phyloP scores from a whole-genome alignment of 495 filamentous ascomycete genomes.

The Xylaria cubensis region DNA sequence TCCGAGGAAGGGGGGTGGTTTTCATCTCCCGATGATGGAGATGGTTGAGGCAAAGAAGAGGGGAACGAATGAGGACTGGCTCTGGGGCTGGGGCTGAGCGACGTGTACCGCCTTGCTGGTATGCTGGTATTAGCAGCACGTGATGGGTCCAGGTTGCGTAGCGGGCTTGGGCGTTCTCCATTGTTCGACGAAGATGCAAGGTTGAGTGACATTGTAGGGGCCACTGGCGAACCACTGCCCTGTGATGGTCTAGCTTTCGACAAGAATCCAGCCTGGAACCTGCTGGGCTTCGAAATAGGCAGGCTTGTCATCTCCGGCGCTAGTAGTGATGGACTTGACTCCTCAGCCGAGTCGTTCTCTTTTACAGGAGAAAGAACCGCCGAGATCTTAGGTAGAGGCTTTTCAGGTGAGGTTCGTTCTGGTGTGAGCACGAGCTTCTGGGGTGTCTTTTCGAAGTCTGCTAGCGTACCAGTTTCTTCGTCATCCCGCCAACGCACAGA shows the following conservation, averaged over 20 bases:
- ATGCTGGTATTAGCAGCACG: slow-evolving; percentile 50
- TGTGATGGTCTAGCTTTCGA: slow-evolving; percentile 62
- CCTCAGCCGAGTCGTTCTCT: slow-evolving; percentile 51
- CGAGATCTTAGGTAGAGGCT: slow-evolving; percentile 37
- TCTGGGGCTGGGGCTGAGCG: slow-evolving; percentile 42
- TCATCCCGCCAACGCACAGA: slow-evolving; percentile 94
- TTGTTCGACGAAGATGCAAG: slow-evolving; percentile 65
- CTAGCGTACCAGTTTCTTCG: slow-evolving; percentile 77
- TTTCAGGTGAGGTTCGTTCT: slow-evolving; percentile 51
- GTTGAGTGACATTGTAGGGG: slow-evolving; percentile 68
- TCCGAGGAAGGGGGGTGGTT: slow-evolving; percentile 54
- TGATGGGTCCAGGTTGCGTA: slow-evolving; percentile 50
- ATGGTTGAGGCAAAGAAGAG: slow-evolving; percentile 30
- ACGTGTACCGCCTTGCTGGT: slow-evolving; percentile 38
- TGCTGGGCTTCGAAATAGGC: slow-evolving; percentile 65
- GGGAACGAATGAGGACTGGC: background rate
- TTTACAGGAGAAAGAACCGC: slow-evolving; percentile 50
- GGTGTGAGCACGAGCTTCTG: slow-evolving; percentile 64
- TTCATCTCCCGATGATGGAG: slow-evolving; percentile 42
- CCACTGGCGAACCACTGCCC: slow-evolving; percentile 66
- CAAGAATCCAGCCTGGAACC: slow-evolving; percentile 92
- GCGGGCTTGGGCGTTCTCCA: slow-evolving; percentile 67
- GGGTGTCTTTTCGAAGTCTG: slow-evolving; percentile 89
- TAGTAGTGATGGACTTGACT: slow-evolving; percentile 66
- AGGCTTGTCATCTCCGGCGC: slow-evolving; percentile 50